A percentile compares a stretch with the other conserved stretches of the same genome.
phyloP scores from a whole-genome alignment of 1,139 yeast genomes.

The Candida tropicalis region DNA sequence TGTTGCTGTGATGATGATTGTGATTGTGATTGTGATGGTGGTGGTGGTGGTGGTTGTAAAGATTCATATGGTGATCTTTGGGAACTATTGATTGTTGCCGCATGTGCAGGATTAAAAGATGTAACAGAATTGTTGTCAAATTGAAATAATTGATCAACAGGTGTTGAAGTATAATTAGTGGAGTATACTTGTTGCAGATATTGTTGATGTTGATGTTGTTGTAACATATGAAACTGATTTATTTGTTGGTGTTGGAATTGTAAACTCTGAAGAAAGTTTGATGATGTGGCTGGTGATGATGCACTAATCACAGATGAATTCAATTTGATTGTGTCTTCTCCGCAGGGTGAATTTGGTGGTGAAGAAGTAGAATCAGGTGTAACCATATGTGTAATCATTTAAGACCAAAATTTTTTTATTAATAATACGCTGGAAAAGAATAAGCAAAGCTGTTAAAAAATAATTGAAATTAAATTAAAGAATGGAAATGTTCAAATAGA shows the following conservation, averaged over 20 bases:
- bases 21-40: neutral
- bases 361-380: constrained; percentile 13
- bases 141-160: constrained; percentile 9
- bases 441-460: constrained; percentile 5
- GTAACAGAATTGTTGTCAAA: constrained; percentile 2
- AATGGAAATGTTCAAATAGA: constrained; percentile 4
- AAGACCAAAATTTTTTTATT: neutral
- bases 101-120: constrained; percentile 5
- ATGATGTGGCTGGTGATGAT: constrained; percentile 16
- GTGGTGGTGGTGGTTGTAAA: constrained; percentile 5
- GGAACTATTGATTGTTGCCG: neutral
- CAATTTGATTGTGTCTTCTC: constrained; percentile 29
- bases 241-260: constrained; percentile 7
- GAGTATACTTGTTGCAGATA: constrained; percentile 5
- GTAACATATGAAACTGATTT: constrained; percentile 7
- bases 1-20: neutral
- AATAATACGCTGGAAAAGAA: neutral
- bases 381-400: constrained; percentile 12
- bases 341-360: constrained; percentile 20
- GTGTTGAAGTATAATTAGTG: constrained; percentile 1
- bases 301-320: constrained; percentile 24
- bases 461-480: constrained; percentile 2
- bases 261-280: neutral
- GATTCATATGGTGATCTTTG: constrained; percentile 8
- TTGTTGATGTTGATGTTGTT: constrained; percentile 8